These are phyloP conservation scores for Knufia petricola DNA, from an alignment of 2,329 filamentous ascomycete genomes.

Conservation along the genomic window DNA sequence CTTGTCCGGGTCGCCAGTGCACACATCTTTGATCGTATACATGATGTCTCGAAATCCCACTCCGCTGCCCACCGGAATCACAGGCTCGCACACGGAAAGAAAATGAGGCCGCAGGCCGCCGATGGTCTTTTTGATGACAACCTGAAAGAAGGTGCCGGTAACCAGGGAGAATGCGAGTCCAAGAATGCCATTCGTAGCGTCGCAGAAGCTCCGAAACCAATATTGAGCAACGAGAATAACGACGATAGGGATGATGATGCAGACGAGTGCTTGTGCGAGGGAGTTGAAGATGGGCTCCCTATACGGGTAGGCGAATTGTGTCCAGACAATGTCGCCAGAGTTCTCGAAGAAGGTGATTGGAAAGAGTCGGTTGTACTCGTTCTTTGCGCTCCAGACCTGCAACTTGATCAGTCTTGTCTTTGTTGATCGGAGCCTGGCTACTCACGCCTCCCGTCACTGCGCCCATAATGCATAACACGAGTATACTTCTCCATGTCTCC, in stretches of 20 bases:
- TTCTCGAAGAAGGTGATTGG: conserved; percentile 8
- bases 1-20: conserved; percentile 59
- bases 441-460: conserved; percentile 4
- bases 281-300: conserved; percentile 12
- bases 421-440: background rate
- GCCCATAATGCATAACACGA: conserved; percentile 1
- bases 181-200: conserved; percentile 14
- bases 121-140: conserved; percentile 19
- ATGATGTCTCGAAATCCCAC: conserved; percentile 32
- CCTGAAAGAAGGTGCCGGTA: conserved; percentile 17
- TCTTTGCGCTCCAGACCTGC: conserved; percentile 4
- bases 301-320: conserved; percentile 18
- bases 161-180: conserved; percentile 15
- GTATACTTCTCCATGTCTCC: conserved; percentile 7
- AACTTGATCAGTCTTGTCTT: background rate
- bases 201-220: conserved; percentile 15
- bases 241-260: conserved; percentile 12
- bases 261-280: conserved; percentile 12
- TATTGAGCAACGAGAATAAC: conserved; percentile 16
- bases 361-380: conserved; percentile 3
- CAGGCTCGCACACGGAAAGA: conserved; percentile 16
- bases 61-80: conserved; percentile 9
- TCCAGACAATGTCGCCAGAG: conserved; percentile 11
- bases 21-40: conserved; percentile 55
- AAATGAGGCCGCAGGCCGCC: conserved; percentile 19